Percentiles rank a stretch among this genome's conserved stretches.
phyloP scores from a whole-genome alignment of 345 rosid species.

The Pugionium dolabratum region DNA sequence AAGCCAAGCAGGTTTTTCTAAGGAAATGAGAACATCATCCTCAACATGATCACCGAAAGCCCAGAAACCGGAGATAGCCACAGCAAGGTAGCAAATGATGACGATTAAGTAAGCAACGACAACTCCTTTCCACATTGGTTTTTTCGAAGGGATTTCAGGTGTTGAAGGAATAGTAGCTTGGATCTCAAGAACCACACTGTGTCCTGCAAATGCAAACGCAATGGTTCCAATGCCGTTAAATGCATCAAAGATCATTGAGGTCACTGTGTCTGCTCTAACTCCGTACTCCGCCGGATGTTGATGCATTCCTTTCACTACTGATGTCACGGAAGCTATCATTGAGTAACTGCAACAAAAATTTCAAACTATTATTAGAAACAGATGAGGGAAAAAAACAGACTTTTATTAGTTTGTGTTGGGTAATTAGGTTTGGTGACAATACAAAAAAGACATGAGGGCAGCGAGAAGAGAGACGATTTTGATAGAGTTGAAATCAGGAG shows the following conservation, averaged over 20 bases:
- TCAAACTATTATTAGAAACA: neutral
- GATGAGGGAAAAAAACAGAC: too few species aligned
- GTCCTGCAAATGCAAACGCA: slow-evolving; percentile 66
- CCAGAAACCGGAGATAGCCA: slow-evolving; percentile 51
- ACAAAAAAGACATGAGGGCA: slow-evolving; percentile 71
- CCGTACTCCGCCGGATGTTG: slow-evolving; percentile 39
- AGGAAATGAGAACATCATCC: slow-evolving; percentile 57
- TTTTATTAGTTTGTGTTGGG: neutral
- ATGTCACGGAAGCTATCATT: slow-evolving; percentile 38
- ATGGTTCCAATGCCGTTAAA: slow-evolving; percentile 51
- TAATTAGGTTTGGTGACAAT: slow-evolving; percentile 13
- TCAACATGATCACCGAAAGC: slow-evolving; percentile 53
- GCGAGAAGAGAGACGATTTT: slow-evolving; percentile 74
- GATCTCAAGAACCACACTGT: slow-evolving; percentile 63
- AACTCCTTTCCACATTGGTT: slow-evolving; percentile 65
- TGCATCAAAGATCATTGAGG: slow-evolving; percentile 39
- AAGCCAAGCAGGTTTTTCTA: slow-evolving; percentile 49
- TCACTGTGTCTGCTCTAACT: slow-evolving; percentile 32
- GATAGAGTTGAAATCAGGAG: slow-evolving; percentile 86
- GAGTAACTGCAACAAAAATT: slow-evolving; percentile 33
- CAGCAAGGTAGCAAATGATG: slow-evolving; percentile 47
- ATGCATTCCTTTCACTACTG: slow-evolving; percentile 34
- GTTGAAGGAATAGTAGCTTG: slow-evolving; percentile 68
- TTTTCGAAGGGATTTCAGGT: slow-evolving; percentile 53
- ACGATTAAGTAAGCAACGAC: slow-evolving; percentile 50